These are phyloP conservation scores for Neonectria magnoliae DNA, from an alignment of 2,329 filamentous ascomycete species.

Conservation along the genomic window DNA sequence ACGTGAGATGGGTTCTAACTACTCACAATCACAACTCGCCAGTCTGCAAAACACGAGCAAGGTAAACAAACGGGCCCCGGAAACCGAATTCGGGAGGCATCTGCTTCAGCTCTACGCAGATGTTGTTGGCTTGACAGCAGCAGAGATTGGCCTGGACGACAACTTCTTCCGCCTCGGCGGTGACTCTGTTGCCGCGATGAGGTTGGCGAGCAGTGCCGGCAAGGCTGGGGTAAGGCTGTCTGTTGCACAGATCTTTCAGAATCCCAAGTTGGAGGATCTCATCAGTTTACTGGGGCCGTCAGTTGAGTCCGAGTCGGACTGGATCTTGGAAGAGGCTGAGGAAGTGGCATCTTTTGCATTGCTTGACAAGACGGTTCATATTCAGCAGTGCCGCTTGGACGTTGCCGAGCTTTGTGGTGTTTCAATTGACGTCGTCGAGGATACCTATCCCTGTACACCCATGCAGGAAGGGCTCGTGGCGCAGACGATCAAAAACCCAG, in stretches of 20 bases:
- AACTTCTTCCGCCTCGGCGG: slow-evolving; percentile 15
- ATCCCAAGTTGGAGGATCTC: slow-evolving; percentile 11
- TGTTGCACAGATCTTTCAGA: slow-evolving; percentile 14
- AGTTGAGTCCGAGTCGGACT: background rate
- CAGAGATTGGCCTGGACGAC: slow-evolving; percentile 19
- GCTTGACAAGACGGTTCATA: background rate
- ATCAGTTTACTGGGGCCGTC: background rate
- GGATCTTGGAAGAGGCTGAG: background rate
- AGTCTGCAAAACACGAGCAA: background rate
- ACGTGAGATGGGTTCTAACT: background rate
- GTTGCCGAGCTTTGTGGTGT: slow-evolving; percentile 6
- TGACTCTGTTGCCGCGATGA: slow-evolving; percentile 23
- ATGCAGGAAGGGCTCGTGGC: slow-evolving; percentile 61
- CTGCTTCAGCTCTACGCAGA: slow-evolving; percentile 9
- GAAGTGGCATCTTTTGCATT: slow-evolving; percentile 3
- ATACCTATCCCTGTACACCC: slow-evolving; percentile 60
- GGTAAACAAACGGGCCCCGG: slow-evolving; percentile 4
- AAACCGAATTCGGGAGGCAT: background rate
- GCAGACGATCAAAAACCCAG: slow-evolving; percentile 44
- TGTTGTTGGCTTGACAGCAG: slow-evolving; percentile 1
- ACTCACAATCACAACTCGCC: background rate
- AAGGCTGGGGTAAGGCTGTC: slow-evolving; percentile 3
- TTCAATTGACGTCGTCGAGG: slow-evolving; percentile 46
- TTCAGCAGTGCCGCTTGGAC: background rate
- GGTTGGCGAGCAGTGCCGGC: slow-evolving; percentile 1